Evolutionary conservation across 2,329 filamentous ascomycete species (phyloP), one percentile per base, ranked within the genome.

Genomic region (Microdochium nivale): DNA sequence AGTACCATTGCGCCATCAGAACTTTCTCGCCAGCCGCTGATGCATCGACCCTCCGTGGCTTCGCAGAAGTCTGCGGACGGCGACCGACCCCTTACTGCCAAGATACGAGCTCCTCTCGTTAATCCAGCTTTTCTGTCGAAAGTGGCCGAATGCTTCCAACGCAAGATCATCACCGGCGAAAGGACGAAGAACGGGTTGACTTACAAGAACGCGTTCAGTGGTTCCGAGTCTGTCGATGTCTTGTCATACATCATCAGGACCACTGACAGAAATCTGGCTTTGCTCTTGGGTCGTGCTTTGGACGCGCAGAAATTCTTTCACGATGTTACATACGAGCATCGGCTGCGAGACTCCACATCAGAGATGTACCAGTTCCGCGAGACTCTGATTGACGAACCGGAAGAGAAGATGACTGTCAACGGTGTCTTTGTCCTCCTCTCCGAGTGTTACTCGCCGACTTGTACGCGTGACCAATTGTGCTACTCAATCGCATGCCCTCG

Each of bases 241-340:
- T 87, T 99, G 57, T 89, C 89, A 1, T 95, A 95, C 65, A 97
- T 99, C 58, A 97, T 99, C 68, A 87, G 95, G 64, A 99, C 94
- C 1, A 96, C 90, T 1, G 94, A 99, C 69, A 83, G 94, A 53
- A 99, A 99, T 65, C 75, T 99, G 54, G 94, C 94, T 11, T 75
- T 99, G 48, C 80, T 99, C 10, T 76, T 99, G 16, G 94, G 94
- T 55, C 83, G 94, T 65, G 90, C 94, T 43, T 74, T 99, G 54
- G 94, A 99, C 70, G 94, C 94, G 24, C 94, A 99, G 65, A 97
- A 97, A 67, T 96, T 96, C 73, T 99, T 99, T 67, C 94, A 99
- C 72, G 94, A 99, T 76, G 94, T 97, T 49, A 96, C 92, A 1
- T 99, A 99, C 69, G 92, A 96, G 61, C 94, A 99, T 69, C 83